Evolutionary conservation across 768 basidiomycete genomes (phyloP).

Genomic region (Boletus rex-veris): DNA sequence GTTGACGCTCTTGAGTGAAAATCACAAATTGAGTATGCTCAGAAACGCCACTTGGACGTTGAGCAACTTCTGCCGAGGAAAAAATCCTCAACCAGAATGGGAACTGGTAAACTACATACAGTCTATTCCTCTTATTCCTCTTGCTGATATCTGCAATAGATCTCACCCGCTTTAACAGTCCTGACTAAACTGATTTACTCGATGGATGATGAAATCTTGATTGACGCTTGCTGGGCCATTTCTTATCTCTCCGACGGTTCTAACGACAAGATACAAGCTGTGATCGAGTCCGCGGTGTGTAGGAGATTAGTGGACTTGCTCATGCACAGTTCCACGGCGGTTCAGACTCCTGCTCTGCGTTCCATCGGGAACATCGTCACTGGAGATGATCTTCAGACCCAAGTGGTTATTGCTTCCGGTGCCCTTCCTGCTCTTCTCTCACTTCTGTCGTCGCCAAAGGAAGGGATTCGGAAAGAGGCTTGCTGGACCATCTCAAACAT

Average conservation of each 20-base stretch:
- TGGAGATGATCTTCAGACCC: constrained; percentile 98
- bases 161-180: constrained; percentile 94
- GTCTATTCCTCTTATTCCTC: constrained; percentile 1
- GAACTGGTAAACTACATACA: constrained; percentile 63
- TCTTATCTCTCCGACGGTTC: constrained; percentile 98
- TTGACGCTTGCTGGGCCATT: constrained; percentile 99
- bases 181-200: constrained; percentile 98
- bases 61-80: constrained; percentile 98
- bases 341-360: constrained; percentile 96
- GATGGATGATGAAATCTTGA: constrained; percentile 96
- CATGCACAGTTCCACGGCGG: constrained; percentile 91
- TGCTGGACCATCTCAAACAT: constrained; percentile 99
- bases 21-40: constrained; percentile 99
- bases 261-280: constrained; percentile 99
- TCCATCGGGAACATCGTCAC: constrained; percentile 99
- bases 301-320: constrained; percentile 95
- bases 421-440: constrained; percentile 93
- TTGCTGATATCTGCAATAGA: constrained; percentile 48
- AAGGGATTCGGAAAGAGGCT: constrained; percentile 98
- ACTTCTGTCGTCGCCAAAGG: constrained; percentile 93
- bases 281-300: constrained; percentile 97
- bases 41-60: constrained; percentile 98
- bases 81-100: constrained; percentile 98
- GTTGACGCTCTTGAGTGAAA: constrained; percentile 83
- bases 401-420: constrained; percentile 97